Base-by-base conservation (phyloP, 495 filamentous ascomycete species). In the Trichoderma erinaceum region DNA sequence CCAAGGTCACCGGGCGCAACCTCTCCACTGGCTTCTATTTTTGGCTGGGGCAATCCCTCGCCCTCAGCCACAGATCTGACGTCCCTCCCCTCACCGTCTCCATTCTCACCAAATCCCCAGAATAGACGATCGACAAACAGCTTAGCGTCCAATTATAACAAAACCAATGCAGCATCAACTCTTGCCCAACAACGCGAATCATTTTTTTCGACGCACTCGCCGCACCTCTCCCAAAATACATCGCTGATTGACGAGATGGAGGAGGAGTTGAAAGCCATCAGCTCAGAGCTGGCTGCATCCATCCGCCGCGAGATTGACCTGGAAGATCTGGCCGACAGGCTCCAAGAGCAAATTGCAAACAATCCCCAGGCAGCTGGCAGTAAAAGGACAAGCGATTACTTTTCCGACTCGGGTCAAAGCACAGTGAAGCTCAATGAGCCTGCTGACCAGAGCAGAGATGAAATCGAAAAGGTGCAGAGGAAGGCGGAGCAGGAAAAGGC, bases 271-370 rank as follows among this genome's bases (percentile, higher is more conserved):
- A 89, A 91, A 70, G 89, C 93, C 75, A 93, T 99, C 74, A 95
- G 92, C 77, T 86, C 89, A 67, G 96, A 99, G 78, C 79, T 98
- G 74, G 96, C 95, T 27, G 84, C 88, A 41, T 97, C 94, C 38
- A 97, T 99, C 72, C 86, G 90, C 68, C 87, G 95, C 70, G 95
- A 99, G 81, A 93, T 99, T 89, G 95, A 99, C 71, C 77, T 99
- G 63, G 95, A 99, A 75, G 96, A 99, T 73, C 79, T 97, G 61
- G 88, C 98, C 2, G 95, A 99, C 69, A 84, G 90, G 67, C 77
- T 96, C 71, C 92, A 97, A 76, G 78, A 86, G 43, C 93, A 96
- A 71, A 84, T 87, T 67, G n/a, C 43, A 35, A 82, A 81, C 46
- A 86, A 84, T 69, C 76, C 82, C 5, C 80, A 86, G 64, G 82